Evolutionary conservation across 345 rosid genomes (phyloP), one percentile per base, ranked within the genome.

Genomic region (Eucalyptus erythrocorys): DNA sequence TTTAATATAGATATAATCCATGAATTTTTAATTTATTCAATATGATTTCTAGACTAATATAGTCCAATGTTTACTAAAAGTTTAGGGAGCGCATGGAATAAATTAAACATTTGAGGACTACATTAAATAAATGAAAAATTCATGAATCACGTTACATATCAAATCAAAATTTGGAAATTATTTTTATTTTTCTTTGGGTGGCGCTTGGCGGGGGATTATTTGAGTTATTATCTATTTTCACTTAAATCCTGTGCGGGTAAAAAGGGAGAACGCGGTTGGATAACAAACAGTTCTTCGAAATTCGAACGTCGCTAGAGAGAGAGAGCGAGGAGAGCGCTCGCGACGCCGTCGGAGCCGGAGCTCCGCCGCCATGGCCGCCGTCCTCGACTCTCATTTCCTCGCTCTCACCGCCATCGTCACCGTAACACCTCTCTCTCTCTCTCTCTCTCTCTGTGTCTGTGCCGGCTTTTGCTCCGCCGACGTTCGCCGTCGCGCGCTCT

Each of bases 351-450:
- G 16, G 53, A 66, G 68, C 43, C 32, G 82, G 21, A 10, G 48
- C 87, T 5, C 80, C 71, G 87, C 64, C n/a, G 50, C 76, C 86
- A 97, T 97, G 99, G 97, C 93, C 89, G 94, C 93, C 45, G 96
- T 96, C 19, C 82, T 96, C 43, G 99, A 97, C 91, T 95, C 97
- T 79, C 96, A 96, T 91, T 97, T 95, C 92, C 92, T 97, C 4
- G 94, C 96, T 40, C 92, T 96, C 88, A 93, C 97, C 51, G 96
- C 95, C 89, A 89, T 95, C 79, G 93, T 94, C 92, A 95, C 99
- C 64, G 98, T 96, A 91, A 87, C 16, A 34, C 49, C 34, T n/a
- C 45, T 10, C 64, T n/a, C 53, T 66, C n/a, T 13, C 12, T 71
- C 19, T 71, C 48, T n/a, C 40, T 27, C 13, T 80, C 1, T 45